Evolutionary conservation across 2,329 filamentous ascomycete species (phyloP).

Genomic region (Penicillium sp.): DNA sequence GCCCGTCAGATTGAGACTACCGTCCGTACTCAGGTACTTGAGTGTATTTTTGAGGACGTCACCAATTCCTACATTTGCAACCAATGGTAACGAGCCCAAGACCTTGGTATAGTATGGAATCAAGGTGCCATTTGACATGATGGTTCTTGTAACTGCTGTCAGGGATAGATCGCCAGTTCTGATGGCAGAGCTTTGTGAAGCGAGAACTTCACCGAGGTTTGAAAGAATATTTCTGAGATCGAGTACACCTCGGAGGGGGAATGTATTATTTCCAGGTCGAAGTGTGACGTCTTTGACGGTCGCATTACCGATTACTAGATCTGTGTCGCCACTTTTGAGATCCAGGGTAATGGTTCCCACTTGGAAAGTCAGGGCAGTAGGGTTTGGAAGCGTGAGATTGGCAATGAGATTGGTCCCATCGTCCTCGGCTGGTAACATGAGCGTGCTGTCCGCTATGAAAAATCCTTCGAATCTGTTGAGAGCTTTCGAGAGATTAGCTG

Average conservation of each 20-base stretch:
- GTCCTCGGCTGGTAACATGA: conserved; percentile 19
- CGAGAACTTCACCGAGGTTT: conserved; percentile 17
- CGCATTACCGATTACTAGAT: conserved; percentile 20
- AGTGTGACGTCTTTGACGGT: conserved; percentile 19
- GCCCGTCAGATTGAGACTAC: conserved; percentile 9
- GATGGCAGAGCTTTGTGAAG: conserved; percentile 15
- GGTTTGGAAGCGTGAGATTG: conserved; percentile 24
- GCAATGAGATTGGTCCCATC: conserved; percentile 26
- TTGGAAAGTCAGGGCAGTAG: conserved; percentile 20
- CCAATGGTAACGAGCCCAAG: conserved; percentile 17
- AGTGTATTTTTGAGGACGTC: conserved; percentile 23
- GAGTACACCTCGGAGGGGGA: conserved; percentile 19
- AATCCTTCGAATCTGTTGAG: conserved; percentile 24
- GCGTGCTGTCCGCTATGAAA: conserved; percentile 18
- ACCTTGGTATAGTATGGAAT: conserved; percentile 25
- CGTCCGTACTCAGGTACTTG: neutral
- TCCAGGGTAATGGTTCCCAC: conserved; percentile 24
- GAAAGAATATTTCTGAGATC: conserved; percentile 15
- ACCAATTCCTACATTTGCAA: conserved; percentile 14
- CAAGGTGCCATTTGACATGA: conserved; percentile 17
- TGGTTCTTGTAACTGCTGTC: conserved; percentile 10
- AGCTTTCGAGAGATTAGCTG: conserved; percentile 5
- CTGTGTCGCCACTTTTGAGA: conserved; percentile 18
- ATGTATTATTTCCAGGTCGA: conserved; percentile 23
- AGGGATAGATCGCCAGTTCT: conserved; percentile 15